Base-by-base conservation (phyloP, 208 protist genomes). In the Phytomonas francai region DNA sequence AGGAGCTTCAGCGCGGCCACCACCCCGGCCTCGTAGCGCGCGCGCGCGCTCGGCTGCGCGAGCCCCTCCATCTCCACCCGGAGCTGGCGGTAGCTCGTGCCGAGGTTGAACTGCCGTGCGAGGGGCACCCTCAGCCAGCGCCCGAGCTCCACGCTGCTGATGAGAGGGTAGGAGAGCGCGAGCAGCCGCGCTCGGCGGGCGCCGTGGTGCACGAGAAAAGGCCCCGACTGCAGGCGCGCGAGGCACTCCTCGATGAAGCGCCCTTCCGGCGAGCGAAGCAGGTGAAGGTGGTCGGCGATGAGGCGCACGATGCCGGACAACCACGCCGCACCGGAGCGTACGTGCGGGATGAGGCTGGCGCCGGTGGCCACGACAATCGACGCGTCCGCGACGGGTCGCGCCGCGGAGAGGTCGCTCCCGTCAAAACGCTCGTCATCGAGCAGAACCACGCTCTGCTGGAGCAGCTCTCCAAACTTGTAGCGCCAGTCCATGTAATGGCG, bases 91-190 rank as follows among this genome's bases (percentile, higher is more conserved):
- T 89, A 91, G 31, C 80, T 85, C 60, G 63, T 78, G 42, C 90
- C 87, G 70, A 84, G 92, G 72, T 95, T 95, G 71, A 83, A 91
- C 72, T 92, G 89, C 28, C 74, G 59, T 5, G 72, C 65, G 28
- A 54, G 36, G 14, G 80, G 76, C 28, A 95, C 80, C 57, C 77
- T 75, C 76, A 95, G 79, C 90, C 90, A 95, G 28, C 83, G 85
- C n/a, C 84, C 81, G n/a, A 96, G 62, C 75, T 96, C 90, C 16
- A 68, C 75, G 25, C 69, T 77, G 71, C 86, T 93, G 59, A 93
- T 91, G n/a, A 93, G 79, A 11, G 90, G 84, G 65, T 93, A 93
- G 0, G 87, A 87, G n/a, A 96, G 82, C 7, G 84, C 87, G 25
- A 96, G 79, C 51, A 96, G 67, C 39, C 90, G 87, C 22, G 90